phyloP scores from a whole-genome alignment of 768 basidiomycete genomes.

The Pleurotus ostreatus region DNA sequence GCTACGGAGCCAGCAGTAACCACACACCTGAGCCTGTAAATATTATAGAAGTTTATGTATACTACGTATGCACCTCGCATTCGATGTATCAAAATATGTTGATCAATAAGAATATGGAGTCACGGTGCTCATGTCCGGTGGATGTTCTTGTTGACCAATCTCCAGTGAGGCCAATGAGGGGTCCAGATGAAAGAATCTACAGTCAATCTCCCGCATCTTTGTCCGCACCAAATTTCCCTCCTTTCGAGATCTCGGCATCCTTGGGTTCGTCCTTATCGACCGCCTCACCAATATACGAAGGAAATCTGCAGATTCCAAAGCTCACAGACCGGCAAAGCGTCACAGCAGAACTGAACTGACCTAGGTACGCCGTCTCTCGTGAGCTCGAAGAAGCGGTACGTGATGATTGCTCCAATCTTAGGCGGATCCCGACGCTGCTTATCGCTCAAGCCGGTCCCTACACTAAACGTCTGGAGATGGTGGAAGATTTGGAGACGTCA shows the following conservation, averaged over 20 bases:
- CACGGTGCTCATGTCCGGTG: too few species aligned
- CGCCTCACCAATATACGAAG: conserved; percentile 48
- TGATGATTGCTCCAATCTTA: conserved; percentile 49
- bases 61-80: too few species aligned
- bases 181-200: too few species aligned
- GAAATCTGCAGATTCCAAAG: conserved; percentile 35
- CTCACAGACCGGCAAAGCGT: neutral
- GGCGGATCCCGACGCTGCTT: conserved; percentile 52
- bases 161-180: too few species aligned
- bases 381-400: conserved; percentile 58
- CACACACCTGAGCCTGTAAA: too few species aligned
- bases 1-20: too few species aligned
- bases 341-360: conserved; percentile 21
- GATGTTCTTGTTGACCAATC: too few species aligned
- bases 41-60: too few species aligned
- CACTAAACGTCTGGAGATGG: conserved; percentile 43
- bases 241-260: conserved; percentile 49
- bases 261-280: conserved; percentile 50
- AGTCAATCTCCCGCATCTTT: neutral
- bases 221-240: conserved; percentile 20
- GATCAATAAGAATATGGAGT: too few species aligned
- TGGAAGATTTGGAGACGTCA: neutral
- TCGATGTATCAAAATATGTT: too few species aligned
- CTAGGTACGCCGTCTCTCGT: conserved; percentile 55
- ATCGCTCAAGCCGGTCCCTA: conserved; percentile 52